Conservation (phyloP, 331 rosid genomes). For the Quercus tomentella region DNA sequence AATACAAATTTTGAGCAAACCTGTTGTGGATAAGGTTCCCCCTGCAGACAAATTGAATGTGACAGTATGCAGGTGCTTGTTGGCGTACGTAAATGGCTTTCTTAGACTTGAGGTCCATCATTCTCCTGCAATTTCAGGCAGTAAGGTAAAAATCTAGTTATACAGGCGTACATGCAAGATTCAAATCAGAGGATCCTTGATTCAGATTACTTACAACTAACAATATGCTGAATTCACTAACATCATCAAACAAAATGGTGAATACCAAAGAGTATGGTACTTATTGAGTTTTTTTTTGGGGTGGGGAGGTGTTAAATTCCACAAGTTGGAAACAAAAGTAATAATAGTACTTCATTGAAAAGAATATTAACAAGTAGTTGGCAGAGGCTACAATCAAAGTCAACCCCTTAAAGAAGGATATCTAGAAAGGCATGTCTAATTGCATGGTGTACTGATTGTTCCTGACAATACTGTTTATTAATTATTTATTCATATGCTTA, state of each 20-base stretch:
- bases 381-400: not conserved
- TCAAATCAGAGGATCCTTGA: not conserved
- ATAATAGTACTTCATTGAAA: not conserved
- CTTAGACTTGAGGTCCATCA: conserved; percentile 64
- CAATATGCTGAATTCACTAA: not conserved
- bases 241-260: not conserved
- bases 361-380: not conserved
- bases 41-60: conserved; percentile 68
- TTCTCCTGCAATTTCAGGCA: conserved; percentile 53
- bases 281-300: too few relatives aligned
- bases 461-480: not conserved
- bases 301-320: not conserved
- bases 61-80: conserved; percentile 70
- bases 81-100: conserved; percentile 69
- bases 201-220: not conserved
- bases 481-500: not conserved
- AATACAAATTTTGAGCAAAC: conserved; percentile 24
- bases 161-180: not conserved
- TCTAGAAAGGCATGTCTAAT: not conserved
- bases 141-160: not conserved
- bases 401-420: not conserved
- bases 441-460: not conserved
- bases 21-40: conserved; percentile 63
- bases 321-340: not conserved
- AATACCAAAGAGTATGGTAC: not conserved